These are phyloP conservation scores for Exophiala sp. DNA, from an alignment of 2,329 filamentous ascomycete genomes.

Conservation along the genomic window DNA sequence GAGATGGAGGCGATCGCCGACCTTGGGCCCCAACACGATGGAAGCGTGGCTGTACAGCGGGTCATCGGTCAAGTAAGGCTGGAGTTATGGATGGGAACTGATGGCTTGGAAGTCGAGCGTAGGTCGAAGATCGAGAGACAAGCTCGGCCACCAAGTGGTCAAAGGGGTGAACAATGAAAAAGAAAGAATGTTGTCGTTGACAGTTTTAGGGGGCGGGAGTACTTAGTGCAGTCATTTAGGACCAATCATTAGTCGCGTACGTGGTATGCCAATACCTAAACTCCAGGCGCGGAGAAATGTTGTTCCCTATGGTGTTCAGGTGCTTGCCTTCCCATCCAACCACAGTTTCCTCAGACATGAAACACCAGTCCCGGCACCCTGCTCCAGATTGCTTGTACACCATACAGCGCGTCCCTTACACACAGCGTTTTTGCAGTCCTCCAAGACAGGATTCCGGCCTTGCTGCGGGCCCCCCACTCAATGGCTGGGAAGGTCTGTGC, in stretches of 20 bases:
- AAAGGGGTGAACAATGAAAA: background rate
- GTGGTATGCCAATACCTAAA: background rate
- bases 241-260: constrained; percentile 14
- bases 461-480: too few relatives aligned
- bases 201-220: constrained; percentile 6
- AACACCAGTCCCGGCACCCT: constrained; percentile 5
- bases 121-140: background rate
- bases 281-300: background rate
- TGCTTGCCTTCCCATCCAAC: background rate
- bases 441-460: too few relatives aligned
- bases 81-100: background rate
- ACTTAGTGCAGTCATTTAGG: constrained; percentile 9
- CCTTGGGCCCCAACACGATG: too few relatives aligned
- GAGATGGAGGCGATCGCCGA: constrained; percentile 1
- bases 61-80: constrained; percentile 6
- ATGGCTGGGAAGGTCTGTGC: too few relatives aligned
- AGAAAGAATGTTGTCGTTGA: background rate
- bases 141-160: background rate
- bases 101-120: background rate
- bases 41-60: constrained; percentile 3
- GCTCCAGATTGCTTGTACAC: background rate
- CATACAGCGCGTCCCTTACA: too few relatives aligned
- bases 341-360: constrained; percentile 2
- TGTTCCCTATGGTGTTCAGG: background rate
- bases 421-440: too few relatives aligned